A percentile compares a stretch with the other conserved stretches of the same genome.
These are phyloP conservation scores for Neonectria magnoliae DNA, from an alignment of 2,329 filamentous ascomycete genomes.

Conservation along the genomic window DNA sequence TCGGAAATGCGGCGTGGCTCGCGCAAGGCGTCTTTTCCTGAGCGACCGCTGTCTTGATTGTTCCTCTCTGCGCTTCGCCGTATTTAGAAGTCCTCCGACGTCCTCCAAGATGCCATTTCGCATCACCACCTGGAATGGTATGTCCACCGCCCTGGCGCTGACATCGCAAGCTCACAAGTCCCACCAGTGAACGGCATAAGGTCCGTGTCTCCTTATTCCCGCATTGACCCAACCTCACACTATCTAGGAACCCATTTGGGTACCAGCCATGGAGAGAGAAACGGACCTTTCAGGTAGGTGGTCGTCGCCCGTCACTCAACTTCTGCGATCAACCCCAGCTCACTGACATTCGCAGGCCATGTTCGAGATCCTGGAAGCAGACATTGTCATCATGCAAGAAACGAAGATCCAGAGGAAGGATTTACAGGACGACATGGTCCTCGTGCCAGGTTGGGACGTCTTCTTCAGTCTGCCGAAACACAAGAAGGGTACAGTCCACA, in stretches of 20 bases:
- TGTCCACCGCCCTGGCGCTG: conserved; percentile 36
- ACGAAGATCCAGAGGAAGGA: conserved; percentile 96
- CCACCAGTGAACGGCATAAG: conserved; percentile 80
- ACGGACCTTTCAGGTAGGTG: conserved; percentile 71
- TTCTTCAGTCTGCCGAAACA: conserved; percentile 93
- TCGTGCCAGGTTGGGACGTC: conserved; percentile 94
- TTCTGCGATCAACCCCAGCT: not conserved
- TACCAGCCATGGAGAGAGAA: conserved; percentile 84
- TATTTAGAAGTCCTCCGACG: not conserved
- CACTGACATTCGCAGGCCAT: conserved; percentile 68
- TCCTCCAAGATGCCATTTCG: conserved; percentile 72
- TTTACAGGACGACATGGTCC: conserved; percentile 92
- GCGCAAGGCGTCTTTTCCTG: not conserved
- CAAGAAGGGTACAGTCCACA: conserved; percentile 78
- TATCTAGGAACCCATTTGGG: conserved; percentile 78
- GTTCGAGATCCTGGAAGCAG: conserved; percentile 92
- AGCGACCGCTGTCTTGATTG: not conserved
- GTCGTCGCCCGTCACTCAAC: not conserved
- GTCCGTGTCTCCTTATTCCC: conserved; percentile 51
- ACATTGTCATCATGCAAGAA: conserved; percentile 96
- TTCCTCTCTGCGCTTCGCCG: not conserved
- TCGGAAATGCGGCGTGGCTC: conserved; percentile 8
- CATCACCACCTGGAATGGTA: conserved; percentile 89
- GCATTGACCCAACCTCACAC: not conserved
- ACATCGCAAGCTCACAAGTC: conserved; percentile 13